Evolutionary conservation across 2,329 filamentous ascomycete genomes (phyloP).

Genomic region (Cytospora paraplurivora): DNA sequence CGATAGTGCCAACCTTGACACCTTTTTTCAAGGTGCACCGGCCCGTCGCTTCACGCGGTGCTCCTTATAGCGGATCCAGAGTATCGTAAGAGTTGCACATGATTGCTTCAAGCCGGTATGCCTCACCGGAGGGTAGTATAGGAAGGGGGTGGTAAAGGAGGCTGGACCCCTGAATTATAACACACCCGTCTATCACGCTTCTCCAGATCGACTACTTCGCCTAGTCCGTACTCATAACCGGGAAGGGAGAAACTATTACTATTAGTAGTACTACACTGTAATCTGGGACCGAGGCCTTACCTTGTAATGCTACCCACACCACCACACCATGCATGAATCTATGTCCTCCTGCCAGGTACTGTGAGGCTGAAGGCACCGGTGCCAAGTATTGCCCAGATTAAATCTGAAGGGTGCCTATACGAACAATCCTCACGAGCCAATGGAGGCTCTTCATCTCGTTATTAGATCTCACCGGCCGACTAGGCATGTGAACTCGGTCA

Average conservation of each 20-base stretch:
- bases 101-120: not conserved
- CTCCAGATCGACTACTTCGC: not conserved
- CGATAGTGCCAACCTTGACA: not conserved
- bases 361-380: not conserved
- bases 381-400: not conserved
- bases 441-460: not conserved
- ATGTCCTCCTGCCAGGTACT: not conserved
- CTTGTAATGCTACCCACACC: not conserved
- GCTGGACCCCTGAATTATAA: not conserved
- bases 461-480: not conserved
- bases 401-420: not conserved
- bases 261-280: not conserved
- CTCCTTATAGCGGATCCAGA: not conserved
- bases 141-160: not conserved
- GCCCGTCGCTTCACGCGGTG: conserved; percentile 2
- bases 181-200: not conserved
- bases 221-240: not conserved
- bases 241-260: not conserved
- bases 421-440: not conserved
- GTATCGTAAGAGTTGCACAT: not conserved
- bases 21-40: not conserved
- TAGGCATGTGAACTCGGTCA: not conserved
- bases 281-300: not conserved
- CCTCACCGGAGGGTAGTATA: not conserved
- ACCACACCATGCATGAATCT: too few relatives aligned